phyloP scores from a whole-genome alignment of 306 rosid genomes.

The Bauhinia variegata region DNA sequence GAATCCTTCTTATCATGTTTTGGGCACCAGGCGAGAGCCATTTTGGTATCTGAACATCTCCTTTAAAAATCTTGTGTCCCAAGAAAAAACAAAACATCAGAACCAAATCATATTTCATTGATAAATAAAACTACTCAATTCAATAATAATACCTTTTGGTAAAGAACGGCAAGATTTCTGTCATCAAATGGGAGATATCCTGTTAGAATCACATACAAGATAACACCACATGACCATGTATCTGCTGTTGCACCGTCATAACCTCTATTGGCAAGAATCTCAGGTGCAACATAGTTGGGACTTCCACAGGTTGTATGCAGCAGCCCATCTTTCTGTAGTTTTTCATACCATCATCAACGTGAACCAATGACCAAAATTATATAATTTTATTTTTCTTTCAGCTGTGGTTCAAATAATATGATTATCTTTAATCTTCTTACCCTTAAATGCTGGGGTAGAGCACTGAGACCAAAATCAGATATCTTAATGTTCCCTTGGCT shows the following conservation, averaged over 20 bases:
- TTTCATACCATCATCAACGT: slow-evolving; percentile 25
- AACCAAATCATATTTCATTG: no score
- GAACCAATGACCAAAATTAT: slow-evolving; percentile 9
- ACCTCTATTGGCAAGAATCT: slow-evolving; percentile 80
- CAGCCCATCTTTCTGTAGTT: slow-evolving; percentile 76
- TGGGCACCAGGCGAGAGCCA: slow-evolving; percentile 75
- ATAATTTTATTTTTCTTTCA: not conserved
- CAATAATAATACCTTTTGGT: slow-evolving; percentile 69
- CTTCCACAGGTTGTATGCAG: slow-evolving; percentile 99
- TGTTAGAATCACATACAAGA: slow-evolving; percentile 73
- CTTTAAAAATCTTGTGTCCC: slow-evolving; percentile 67
- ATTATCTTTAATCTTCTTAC: slow-evolving; percentile 42
- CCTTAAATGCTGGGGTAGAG: slow-evolving; percentile 81
- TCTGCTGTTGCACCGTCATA: slow-evolving; percentile 90
- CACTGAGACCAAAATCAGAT: slow-evolving; percentile 95
- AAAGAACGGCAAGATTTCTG: slow-evolving; percentile 87
- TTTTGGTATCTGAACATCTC: slow-evolving; percentile 70
- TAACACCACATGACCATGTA: slow-evolving; percentile 92
- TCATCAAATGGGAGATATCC: slow-evolving; percentile 92
- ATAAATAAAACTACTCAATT: not conserved
- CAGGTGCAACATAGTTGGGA: slow-evolving; percentile 98
- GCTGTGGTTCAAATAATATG: slow-evolving; percentile 6
- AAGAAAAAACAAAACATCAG: not conserved
- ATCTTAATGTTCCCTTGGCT: slow-evolving; percentile 76
- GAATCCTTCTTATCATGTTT: slow-evolving; percentile 70